Conservation (phyloP, 2,329 filamentous ascomycete species). For the Colletotrichum phormii region DNA sequence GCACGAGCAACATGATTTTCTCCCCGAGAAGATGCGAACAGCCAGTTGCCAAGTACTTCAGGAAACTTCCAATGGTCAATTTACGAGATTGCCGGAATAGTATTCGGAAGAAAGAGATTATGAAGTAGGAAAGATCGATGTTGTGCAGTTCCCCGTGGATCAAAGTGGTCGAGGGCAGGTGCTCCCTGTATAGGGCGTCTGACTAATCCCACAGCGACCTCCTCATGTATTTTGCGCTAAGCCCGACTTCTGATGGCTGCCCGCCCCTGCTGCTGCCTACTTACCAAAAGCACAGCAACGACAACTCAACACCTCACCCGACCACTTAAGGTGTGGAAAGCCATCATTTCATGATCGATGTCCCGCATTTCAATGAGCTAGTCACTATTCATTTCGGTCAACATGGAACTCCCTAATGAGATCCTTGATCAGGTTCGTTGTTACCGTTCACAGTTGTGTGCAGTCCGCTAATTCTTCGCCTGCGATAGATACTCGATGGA, state of each 20-base stretch:
- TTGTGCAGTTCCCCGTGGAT: neutral
- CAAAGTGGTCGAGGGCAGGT: neutral
- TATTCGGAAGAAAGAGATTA: neutral
- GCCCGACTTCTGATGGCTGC: no score
- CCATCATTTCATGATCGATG: neutral
- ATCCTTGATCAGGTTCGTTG: slow-evolving; percentile 7
- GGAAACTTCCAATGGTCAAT: no score
- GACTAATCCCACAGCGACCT: neutral
- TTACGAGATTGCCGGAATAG: no score
- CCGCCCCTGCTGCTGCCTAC: no score
- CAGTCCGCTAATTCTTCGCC: neutral
- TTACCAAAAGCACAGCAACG: neutral
- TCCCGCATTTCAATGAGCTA: neutral
- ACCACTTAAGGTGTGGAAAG: neutral
- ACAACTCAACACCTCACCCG: neutral
- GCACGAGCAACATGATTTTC: no score
- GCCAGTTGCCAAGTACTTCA: no score
- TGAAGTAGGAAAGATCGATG: neutral
- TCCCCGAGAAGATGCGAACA: no score
- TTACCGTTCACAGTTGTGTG: neutral
- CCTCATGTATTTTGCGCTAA: neutral
- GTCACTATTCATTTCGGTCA: neutral
- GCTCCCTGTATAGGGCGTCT: neutral
- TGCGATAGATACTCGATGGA: neutral
- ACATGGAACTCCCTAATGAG: neutral